A percentile compares a stretch with the other conserved stretches of the same genome.
Conservation (phyloP, 2,329 filamentous ascomycete species). For the Trichoderma sp. region DNA sequence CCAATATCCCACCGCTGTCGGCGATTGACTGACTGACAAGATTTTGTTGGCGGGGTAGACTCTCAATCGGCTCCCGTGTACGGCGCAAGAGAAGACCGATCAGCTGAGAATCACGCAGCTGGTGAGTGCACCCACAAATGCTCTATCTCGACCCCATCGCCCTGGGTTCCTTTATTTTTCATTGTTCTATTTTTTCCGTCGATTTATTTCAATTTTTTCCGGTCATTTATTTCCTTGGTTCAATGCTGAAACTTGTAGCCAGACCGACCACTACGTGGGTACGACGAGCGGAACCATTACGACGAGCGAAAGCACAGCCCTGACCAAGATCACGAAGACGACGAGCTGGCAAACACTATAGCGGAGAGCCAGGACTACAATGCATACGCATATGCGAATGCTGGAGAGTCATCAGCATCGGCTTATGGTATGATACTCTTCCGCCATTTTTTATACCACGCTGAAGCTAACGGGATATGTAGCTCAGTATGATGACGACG, state of each 20-base stretch:
- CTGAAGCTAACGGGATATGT: background rate
- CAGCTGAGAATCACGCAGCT: constrained; percentile 12
- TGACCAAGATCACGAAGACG: constrained; percentile 23
- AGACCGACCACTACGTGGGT: background rate
- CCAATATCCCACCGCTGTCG: background rate
- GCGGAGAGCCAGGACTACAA: constrained; percentile 25
- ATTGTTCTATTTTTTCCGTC: background rate
- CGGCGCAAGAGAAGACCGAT: background rate
- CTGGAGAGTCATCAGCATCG: constrained; percentile 22
- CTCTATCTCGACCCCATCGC: background rate
- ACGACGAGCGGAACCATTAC: constrained; percentile 12
- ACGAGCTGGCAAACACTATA: constrained; percentile 24
- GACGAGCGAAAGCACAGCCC: constrained; percentile 6
- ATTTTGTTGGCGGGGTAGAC: constrained; percentile 14
- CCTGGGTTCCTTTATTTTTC: background rate
- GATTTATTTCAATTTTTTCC: background rate
- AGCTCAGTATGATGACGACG: constrained; percentile 28
- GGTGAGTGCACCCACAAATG: constrained; percentile 8
- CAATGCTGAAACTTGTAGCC: background rate
- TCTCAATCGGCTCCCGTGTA: constrained; percentile 1
- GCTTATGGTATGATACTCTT: constrained; percentile 25
- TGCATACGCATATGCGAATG: constrained; percentile 15
- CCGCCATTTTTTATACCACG: background rate
- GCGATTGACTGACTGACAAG: constrained; percentile 10
- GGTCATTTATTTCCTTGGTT: background rate